Conservation (phyloP, 441 rosid species). For the Aleurites moluccanus region DNA sequence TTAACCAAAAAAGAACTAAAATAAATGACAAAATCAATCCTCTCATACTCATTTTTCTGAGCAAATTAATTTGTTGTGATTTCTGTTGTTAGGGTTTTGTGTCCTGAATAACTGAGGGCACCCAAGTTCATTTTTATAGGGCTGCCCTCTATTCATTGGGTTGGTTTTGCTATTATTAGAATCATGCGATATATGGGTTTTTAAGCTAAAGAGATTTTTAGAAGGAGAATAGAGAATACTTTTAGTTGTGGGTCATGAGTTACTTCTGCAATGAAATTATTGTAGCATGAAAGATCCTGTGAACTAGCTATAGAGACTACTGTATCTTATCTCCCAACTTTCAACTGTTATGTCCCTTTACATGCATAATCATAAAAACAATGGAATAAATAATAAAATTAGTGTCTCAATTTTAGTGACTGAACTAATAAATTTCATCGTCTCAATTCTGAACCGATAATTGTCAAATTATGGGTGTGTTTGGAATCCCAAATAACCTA, state of each 20-base stretch:
- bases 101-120: not conserved
- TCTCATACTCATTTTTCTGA: conserved; percentile 4
- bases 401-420: too few relatives aligned
- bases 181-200: conserved; percentile 27
- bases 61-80: not conserved
- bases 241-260: conserved; percentile 13
- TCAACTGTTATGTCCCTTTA: not conserved
- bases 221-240: not conserved
- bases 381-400: too few relatives aligned
- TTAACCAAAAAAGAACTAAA: conserved; percentile 28
- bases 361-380: not conserved
- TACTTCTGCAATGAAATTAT: not conserved
- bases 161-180: conserved; percentile 24
- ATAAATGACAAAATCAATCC: conserved; percentile 15
- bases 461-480: too few relatives aligned
- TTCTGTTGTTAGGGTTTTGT: not conserved
- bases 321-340: not conserved
- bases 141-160: not conserved
- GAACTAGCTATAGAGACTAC: not conserved
- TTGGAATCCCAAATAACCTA: too few relatives aligned
- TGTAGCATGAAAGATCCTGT: not conserved
- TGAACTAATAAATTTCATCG: too few relatives aligned
- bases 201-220: not conserved
- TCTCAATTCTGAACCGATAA: too few relatives aligned
- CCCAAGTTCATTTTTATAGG: conserved; percentile 19